These are phyloP conservation scores for Globisporangium spinosum DNA, from an alignment of 352 stramenopile species.

Conservation along the genomic window DNA sequence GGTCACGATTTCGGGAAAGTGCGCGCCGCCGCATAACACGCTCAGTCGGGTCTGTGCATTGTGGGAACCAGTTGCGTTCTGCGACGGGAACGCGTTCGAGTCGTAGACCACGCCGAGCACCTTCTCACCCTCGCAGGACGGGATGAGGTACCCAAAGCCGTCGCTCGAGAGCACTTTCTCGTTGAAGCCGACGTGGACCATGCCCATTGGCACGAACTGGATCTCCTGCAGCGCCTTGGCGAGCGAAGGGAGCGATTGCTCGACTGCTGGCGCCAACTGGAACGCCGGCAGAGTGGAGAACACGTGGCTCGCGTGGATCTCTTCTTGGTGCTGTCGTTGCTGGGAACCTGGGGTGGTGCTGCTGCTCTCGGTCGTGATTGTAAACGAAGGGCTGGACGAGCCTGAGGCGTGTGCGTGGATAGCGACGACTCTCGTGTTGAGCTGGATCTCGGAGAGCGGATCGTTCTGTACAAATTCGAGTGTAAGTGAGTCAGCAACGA, in stretches of 20 bases:
- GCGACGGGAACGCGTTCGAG: conserved; percentile 85
- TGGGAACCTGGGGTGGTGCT: conserved; percentile 23
- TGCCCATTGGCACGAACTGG: conserved; percentile 78
- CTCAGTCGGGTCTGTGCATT: conserved; percentile 66
- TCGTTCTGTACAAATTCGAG: conserved; percentile 21
- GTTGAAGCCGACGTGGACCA: conserved; percentile 79
- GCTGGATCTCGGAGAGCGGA: conserved; percentile 37
- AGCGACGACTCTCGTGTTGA: conserved; percentile 34
- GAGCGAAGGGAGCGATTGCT: conserved; percentile 40
- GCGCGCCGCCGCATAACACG: conserved; percentile 81
- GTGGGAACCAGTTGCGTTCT: conserved; percentile 35
- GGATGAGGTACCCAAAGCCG: conserved; percentile 88
- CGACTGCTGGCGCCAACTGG: conserved; percentile 44
- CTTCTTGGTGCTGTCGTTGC: conserved; percentile 21
- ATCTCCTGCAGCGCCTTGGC: conserved; percentile 53
- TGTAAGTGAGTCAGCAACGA: neutral
- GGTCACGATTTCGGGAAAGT: conserved; percentile 57
- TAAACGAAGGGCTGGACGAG: conserved; percentile 22
- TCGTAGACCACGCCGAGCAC: conserved; percentile 86
- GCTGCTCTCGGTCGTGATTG: conserved; percentile 38
- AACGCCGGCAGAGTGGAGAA: conserved; percentile 77
- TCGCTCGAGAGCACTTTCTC: conserved; percentile 47
- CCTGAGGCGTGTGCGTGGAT: conserved; percentile 12
- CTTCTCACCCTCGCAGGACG: conserved; percentile 59
- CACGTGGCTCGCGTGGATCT: conserved; percentile 59